Evolutionary conservation across 352 stramenopile genomes (phyloP), one percentile per base, ranked within the genome.

Genomic region (Globisporangium ultimum): DNA sequence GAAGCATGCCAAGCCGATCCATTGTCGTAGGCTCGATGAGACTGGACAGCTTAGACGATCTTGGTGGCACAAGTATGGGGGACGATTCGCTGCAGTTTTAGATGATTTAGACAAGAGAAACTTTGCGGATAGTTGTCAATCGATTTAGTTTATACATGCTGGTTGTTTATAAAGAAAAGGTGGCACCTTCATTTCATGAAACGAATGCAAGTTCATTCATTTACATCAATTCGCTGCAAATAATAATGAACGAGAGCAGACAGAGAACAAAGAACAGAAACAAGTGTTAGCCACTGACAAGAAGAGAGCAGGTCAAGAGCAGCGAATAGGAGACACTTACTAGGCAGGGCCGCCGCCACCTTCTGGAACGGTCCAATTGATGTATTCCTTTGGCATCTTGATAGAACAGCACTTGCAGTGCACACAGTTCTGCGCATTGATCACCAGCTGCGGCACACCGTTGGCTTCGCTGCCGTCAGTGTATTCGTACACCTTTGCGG

Each of bases 371-470:
- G 96, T 99, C 97, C 97, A 99, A 48, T 99, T 86, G 76, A 99
- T 99, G 77, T 99, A 99, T 77, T 99, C 95, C 60, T 97, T 67
- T 2, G 97, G 97, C 95, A 98, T 99, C 78, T 99, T 99, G 78
- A 99, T 99, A 41, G 93, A 98, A 76, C 97, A 99, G 78, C 94
- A 98, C 76, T 99, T 99, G 84, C 97, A 99, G 81, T 99, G 97
- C 46, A 99, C 91, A 71, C 97, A 99, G 78, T 99, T 99, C 76
- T 99, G 96, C 41, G 96, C 96, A 73, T 99, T 99, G 71, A 99
- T 99, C 49, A 99, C 95, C 24, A 99, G 79, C 75, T 98, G 89
- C 40, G 91, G 82, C 49, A 88, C 76, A 45, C 88, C 89, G 54
- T 94, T 85, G 21, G 80, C 71, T 55, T 94, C 80, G 53, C 79